phyloP scores from a whole-genome alignment of 2,329 filamentous ascomycete species.

The Laburnicola sp. region DNA sequence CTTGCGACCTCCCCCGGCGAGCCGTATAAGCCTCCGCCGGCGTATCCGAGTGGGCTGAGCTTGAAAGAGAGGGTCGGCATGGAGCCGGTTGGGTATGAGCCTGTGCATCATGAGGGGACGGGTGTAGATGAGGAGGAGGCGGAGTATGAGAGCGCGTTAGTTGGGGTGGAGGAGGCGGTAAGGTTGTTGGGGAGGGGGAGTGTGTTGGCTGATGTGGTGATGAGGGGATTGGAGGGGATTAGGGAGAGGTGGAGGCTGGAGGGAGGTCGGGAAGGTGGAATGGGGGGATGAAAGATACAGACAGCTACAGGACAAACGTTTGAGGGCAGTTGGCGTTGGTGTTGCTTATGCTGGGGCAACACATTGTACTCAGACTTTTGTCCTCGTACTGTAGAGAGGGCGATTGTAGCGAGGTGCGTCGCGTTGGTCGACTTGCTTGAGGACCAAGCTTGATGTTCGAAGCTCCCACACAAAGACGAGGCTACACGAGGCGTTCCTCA shows the following conservation, averaged over 20 bases:
- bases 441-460: no score
- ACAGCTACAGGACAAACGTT: no score
- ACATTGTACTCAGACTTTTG: no score
- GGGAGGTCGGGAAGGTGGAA: conserved; percentile 16
- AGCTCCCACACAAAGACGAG: no score
- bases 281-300: conserved; percentile 1
- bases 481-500: no score
- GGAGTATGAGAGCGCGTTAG: conserved; percentile 48
- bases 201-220: conserved; percentile 52
- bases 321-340: no score
- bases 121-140: conserved; percentile 54
- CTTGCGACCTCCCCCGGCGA: conserved; percentile 26
- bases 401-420: no score
- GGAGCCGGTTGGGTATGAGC: conserved; percentile 51
- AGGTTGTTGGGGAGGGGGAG: conserved; percentile 43
- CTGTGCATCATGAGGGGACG: conserved; percentile 51
- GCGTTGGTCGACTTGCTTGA: no score
- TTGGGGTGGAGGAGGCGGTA: conserved; percentile 50
- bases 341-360: no score
- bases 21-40: conserved; percentile 44
- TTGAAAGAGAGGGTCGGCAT: conserved; percentile 44
- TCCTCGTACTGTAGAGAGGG: no score
- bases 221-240: conserved; percentile 51
- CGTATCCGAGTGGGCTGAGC: conserved; percentile 42
- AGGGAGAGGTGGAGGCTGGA: conserved; percentile 39